Evolutionary conservation across 106 monocot species (phyloP), one percentile per base, ranked within the genome.

Genomic region (Dioscorea zingiberensis): DNA sequence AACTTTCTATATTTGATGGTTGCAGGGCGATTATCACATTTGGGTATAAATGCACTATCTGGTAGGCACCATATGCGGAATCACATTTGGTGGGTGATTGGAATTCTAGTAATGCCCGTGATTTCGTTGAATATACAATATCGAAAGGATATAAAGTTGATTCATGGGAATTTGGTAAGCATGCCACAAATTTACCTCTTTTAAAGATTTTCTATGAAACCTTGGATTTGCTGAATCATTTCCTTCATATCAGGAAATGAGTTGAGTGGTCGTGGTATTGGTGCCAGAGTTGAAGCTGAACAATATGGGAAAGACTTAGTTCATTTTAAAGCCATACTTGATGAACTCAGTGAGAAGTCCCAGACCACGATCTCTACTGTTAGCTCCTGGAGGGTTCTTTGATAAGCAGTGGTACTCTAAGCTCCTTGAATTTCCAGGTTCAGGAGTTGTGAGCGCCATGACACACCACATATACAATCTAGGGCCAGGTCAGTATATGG

Each of bases 361-460:
- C 17, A 13, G 11, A 54, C 59, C n/a, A 21, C 65, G 66, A 16
- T 86, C 93, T 21, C 48, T 82, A 26, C 46, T 98, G 3, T 27
- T 98, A 65, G 91, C 93, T n/a, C 98, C 98, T 13, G 98, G 98
- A 59, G 98, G 98, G 6, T 98, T 98, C 65, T 98, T 77, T 71
- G 83, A 93, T 22, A 70, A 73, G 62, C 60, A 71, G 48, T 98
- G 98, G 98, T 98, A 76, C 77, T 66, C 75, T 54, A 48, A 92
- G 69, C 73, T 98, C 59, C 92, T 98, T 72, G 73, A 93, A 25
- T 59, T 54, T 54, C 84, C 98, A 23, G 98, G 98, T 15, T 66
- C 75, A 48, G 73, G 75, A 61, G 73, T 89, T 69, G 74, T 89
- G 27, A 61, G 83, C 78, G 98, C 53, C 48, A 26, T 98, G 71